Evolutionary conservation across 495 filamentous ascomycete genomes (phyloP), one percentile per base, ranked within the genome.

Genomic region (Aspergillus avenaceus): DNA sequence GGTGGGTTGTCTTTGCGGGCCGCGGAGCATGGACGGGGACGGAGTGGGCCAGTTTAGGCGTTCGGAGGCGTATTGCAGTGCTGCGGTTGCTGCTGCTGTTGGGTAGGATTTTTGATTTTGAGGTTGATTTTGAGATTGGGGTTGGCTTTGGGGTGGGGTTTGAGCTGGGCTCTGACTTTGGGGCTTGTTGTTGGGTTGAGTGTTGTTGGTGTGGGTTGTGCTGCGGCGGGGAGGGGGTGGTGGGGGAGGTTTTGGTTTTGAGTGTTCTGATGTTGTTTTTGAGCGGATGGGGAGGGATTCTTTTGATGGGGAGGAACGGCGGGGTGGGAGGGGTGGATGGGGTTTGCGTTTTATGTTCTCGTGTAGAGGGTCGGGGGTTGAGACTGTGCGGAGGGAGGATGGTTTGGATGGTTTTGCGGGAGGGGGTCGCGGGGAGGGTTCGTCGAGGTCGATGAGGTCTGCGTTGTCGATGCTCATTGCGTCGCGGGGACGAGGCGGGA

Each of bases 371-470:
- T n/a, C n/a, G n/a, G n/a, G n/a, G 11, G 52, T 64, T 11, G 65
- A 61, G 19, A 59, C 52, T 19, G 70, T 76, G 27, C 84, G 80
- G 7, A 91, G 63, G 5, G 84, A 70, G 5, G 72, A 69, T n/a
- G 88, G 86, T 59, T 91, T 91, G 7, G 74, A 70, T 1, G 87
- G 86, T 37, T 79, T 81, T 3, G 75, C 76, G 0, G 85, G 86
- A 8, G 81, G 79, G 5, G 60, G 48, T 14, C 66, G 54, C 31
- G 18, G 4, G 23, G 46, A 22, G 58, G 54, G 25, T 67, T 71
- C 8, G 49, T 45, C 14, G 55, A 87, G 70, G 53, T 86, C 84
- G 19, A 88, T 88, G 36, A 88, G 55, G 38, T 80, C 80, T 0
- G 73, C 82, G 59, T 75, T 80, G 3, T 63, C 58, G 0, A 77